phyloP scores from a whole-genome alignment of 1,284 basidiomycete genomes.

The Marasmius fiardii region DNA sequence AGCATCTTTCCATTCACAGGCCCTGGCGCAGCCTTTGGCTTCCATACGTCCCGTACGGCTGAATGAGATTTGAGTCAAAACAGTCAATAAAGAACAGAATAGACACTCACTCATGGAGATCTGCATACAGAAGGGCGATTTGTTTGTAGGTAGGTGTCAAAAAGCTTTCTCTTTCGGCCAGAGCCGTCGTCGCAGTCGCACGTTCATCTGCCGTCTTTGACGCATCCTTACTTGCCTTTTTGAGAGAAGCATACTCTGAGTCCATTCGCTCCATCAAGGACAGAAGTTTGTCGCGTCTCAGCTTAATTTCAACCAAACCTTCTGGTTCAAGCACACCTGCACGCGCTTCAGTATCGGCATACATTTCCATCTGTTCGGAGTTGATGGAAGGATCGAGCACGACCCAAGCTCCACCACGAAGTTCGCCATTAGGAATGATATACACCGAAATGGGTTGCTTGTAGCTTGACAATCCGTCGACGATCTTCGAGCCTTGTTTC shows the following conservation, averaged over 20 bases:
- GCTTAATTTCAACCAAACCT: slow-evolving; percentile 94
- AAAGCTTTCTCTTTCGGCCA: slow-evolving; percentile 80
- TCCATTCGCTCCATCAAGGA: slow-evolving; percentile 95
- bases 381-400: slow-evolving; percentile 98
- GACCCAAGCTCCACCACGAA: slow-evolving; percentile 99
- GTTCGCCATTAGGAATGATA: slow-evolving; percentile 97
- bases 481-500: slow-evolving; percentile 96
- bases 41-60: slow-evolving; percentile 97
- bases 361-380: slow-evolving; percentile 98
- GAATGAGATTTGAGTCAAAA: slow-evolving; percentile 18
- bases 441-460: slow-evolving; percentile 99
- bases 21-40: slow-evolving; percentile 91
- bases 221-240: slow-evolving; percentile 75
- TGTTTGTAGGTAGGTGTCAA: slow-evolving; percentile 92
- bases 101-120: slow-evolving; percentile 85
- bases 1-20: slow-evolving; percentile 84
- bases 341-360: slow-evolving; percentile 92
- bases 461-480: slow-evolving; percentile 96
- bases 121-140: slow-evolving; percentile 92
- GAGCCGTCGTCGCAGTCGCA: slow-evolving; percentile 60
- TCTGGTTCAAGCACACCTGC: slow-evolving; percentile 98
- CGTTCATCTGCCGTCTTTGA: slow-evolving; percentile 74
- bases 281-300: slow-evolving; percentile 89
- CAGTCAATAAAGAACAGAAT: not conserved
- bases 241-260: slow-evolving; percentile 77